A percentile compares a stretch with the other conserved stretches of the same genome.
Conservation (phyloP, 345 rosid species). For the Durio zibethinus region DNA sequence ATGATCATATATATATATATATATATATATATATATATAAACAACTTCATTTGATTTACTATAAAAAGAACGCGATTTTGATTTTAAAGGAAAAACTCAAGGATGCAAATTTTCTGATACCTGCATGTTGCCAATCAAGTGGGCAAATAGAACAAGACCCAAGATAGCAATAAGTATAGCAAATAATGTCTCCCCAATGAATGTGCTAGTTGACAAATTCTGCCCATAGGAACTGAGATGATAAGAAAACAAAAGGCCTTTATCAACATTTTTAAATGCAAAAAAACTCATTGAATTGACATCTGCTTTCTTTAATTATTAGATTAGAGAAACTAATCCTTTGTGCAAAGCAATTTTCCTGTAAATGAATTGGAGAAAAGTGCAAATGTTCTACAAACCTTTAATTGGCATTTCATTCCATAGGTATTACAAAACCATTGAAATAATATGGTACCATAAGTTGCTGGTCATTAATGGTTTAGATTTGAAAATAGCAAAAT, state of each 20-base stretch:
- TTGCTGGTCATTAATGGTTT: background rate
- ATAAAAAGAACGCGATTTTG: background rate
- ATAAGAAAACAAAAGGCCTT: constrained; percentile 23
- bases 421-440: background rate
- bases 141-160: constrained; percentile 88
- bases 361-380: background rate
- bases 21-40: too few relatives aligned
- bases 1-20: background rate
- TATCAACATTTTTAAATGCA: constrained; percentile 17
- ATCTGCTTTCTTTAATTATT: background rate
- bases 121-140: constrained; percentile 98
- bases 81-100: background rate
- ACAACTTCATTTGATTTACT: background rate
- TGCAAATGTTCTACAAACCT: background rate
- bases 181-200: constrained; percentile 81
- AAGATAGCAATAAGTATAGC: constrained; percentile 76
- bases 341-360: background rate
- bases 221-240: constrained; percentile 82
- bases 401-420: background rate
- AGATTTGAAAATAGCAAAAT: background rate
- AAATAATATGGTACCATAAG: background rate
- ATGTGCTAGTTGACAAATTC: constrained; percentile 77
- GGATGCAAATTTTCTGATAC: constrained; percentile 33
- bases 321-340: background rate
- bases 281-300: background rate